Conservation (phyloP, 208 protist species). For the Trypanosoma vivax region DNA sequence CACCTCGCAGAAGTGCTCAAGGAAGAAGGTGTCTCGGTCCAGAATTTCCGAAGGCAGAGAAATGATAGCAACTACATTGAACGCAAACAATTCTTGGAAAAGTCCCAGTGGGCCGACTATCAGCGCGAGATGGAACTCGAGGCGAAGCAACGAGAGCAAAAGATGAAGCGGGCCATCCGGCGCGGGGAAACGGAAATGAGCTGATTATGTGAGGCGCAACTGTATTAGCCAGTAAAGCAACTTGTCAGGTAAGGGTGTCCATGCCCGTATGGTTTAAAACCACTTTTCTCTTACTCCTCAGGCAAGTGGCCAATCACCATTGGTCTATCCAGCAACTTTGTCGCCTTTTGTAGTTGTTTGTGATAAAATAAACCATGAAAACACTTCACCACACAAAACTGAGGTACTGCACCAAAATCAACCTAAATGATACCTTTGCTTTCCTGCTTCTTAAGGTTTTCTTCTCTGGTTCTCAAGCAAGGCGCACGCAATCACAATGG, state of each 20-base stretch:
- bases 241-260: background rate
- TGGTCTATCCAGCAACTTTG: too few species aligned
- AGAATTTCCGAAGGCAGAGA: conserved; percentile 51
- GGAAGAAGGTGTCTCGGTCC: conserved; percentile 62
- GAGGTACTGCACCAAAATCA: background rate
- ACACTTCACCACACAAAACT: too few species aligned
- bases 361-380: background rate
- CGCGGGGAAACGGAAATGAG: conserved; percentile 29
- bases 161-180: conserved; percentile 44
- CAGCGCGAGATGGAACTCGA: conserved; percentile 45
- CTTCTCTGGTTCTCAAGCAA: background rate
- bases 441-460: conserved; percentile 1
- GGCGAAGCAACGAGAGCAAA: conserved; percentile 37
- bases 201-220: background rate
- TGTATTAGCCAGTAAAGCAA: conserved; percentile 4
- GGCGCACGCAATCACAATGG: conserved; percentile 32
- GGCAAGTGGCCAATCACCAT: background rate
- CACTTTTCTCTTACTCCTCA: conserved; percentile 13
- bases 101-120: conserved; percentile 70
- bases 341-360: background rate
- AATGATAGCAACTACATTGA: conserved; percentile 59
- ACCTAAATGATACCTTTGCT: background rate
- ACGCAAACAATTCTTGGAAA: conserved; percentile 45
- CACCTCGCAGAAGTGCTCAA: conserved; percentile 41
- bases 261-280: background rate